These are phyloP conservation scores for Achlya hypogyna DNA, from an alignment of 352 stramenopile genomes.

Conservation along the genomic window DNA sequence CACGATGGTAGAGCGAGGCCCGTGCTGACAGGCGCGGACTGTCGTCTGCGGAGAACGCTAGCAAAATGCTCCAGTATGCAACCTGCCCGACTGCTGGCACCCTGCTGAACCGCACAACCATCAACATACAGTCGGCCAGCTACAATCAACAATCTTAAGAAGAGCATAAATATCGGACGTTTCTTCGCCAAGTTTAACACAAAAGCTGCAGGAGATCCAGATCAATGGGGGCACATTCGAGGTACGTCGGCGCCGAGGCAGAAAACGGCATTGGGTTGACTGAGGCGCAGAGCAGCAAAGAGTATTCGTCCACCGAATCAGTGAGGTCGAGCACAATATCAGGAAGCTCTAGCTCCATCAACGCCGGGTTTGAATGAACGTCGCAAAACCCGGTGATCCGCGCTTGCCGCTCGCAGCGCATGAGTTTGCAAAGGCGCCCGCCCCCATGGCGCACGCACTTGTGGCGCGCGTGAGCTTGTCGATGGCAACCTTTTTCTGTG, in stretches of 20 bases:
- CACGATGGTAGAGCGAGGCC: too few relatives aligned
- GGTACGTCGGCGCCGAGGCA: too few relatives aligned
- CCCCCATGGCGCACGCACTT: slow-evolving; percentile 14
- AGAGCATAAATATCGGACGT: background rate
- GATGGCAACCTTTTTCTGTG: background rate
- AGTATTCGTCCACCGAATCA: background rate
- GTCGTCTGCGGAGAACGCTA: too few relatives aligned
- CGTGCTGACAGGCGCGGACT: too few relatives aligned
- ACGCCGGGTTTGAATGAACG: too few relatives aligned
- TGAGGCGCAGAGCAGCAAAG: background rate
- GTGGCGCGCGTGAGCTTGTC: slow-evolving; percentile 6
- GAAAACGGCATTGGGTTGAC: background rate
- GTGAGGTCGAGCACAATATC: too few relatives aligned
- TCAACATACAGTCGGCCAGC: too few relatives aligned
- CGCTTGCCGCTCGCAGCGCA: background rate
- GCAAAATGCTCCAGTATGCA: too few relatives aligned
- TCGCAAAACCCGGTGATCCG: background rate
- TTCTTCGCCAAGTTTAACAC: background rate
- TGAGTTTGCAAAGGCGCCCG: background rate
- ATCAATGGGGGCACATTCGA: background rate
- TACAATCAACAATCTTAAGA: too few relatives aligned
- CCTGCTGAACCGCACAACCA: too few relatives aligned
- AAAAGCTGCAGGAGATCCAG: background rate
- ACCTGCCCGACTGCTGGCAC: too few relatives aligned
- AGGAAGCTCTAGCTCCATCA: too few relatives aligned